These are phyloP conservation scores for Aspergillus uvarum DNA, from an alignment of 2,329 filamentous ascomycete species.

Conservation along the genomic window DNA sequence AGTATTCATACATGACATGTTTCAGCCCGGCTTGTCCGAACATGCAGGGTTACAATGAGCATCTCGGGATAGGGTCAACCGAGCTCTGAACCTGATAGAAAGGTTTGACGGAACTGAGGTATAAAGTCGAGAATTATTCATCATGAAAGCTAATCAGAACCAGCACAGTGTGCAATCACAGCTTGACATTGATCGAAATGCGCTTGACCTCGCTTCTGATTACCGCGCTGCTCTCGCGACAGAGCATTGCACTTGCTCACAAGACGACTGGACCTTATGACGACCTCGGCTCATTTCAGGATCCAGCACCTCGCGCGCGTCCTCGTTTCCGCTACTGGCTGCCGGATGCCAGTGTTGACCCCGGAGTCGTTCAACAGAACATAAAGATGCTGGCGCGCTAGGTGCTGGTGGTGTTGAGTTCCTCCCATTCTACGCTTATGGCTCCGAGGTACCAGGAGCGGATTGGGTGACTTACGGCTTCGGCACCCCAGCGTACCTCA, in stretches of 20 bases:
- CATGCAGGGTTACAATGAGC: not conserved
- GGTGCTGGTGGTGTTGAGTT: conserved; percentile 44
- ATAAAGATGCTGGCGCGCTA: conserved; percentile 30
- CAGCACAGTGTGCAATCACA: not conserved
- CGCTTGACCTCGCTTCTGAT: not conserved
- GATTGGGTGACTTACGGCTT: conserved; percentile 44
- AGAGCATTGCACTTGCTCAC: not conserved
- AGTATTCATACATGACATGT: not conserved
- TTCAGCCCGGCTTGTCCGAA: not conserved
- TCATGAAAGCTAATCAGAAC: not conserved
- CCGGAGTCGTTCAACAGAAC: conserved; percentile 29
- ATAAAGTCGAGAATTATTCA: not conserved
- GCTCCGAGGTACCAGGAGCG: conserved; percentile 24
- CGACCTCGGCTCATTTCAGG: conserved; percentile 18
- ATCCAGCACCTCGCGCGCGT: conserved; percentile 30
- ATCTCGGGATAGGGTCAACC: not conserved
- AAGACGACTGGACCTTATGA: not conserved
- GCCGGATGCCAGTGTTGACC: conserved; percentile 38
- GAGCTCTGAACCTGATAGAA: not conserved
- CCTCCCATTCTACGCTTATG: conserved; percentile 43
- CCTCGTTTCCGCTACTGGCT: conserved; percentile 43
- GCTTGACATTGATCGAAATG: not conserved
- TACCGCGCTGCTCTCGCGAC: not conserved
- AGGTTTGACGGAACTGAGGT: not conserved
- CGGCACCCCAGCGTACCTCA: conserved; percentile 35